Evolutionary conservation across 768 basidiomycete genomes (phyloP), one percentile per base, ranked within the genome.

Genomic region (Lactarius pseudohatsudake): DNA sequence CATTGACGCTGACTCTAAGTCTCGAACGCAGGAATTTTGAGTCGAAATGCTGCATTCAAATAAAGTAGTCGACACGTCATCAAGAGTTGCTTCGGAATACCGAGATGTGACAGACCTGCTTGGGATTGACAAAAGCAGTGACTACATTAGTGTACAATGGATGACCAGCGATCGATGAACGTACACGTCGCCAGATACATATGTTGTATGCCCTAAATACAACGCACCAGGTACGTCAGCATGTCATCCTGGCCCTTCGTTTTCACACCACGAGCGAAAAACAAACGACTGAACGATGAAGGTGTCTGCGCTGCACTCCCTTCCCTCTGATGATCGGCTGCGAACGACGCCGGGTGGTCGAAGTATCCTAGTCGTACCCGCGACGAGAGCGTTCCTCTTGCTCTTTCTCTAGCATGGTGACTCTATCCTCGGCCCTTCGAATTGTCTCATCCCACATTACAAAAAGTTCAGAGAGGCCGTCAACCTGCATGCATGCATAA

Each of bases 361-460:
- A 26, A 22, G 22, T 26, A 53, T 13, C 22, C 50, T 53, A 53
- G 50, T 82, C 85, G 34, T 88, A 81, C 5, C 91, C 91, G 32
- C 91, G 76, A 32, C 85, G 84, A 66, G 76, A 78, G 61, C 84
- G 80, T 73, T 90, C 89, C 15, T 80, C 81, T 66, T 80, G 81
- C 53, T 87, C 85, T 64, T 82, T 82, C 72, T 92, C 90, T 62
- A 91, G 72, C 43, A 76, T 79, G 32, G 76, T 76, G 7, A 87
- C 75, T 60, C 83, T 84, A 62, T 83, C 82, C 73, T 93, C 91
- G 4, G 86, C 82, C 55, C 84, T 85, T n/a, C 82, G 80, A 11
- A 93, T 75, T 0, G 86, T 82, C 64, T 93, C 90, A 69, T 94
- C 91, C 92, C 92, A 94, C 16, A 84, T 84, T 8, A 94, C 88